Conservation (phyloP, 371 early-diverging fungal genomes). For the Rhizomucor miehei region DNA sequence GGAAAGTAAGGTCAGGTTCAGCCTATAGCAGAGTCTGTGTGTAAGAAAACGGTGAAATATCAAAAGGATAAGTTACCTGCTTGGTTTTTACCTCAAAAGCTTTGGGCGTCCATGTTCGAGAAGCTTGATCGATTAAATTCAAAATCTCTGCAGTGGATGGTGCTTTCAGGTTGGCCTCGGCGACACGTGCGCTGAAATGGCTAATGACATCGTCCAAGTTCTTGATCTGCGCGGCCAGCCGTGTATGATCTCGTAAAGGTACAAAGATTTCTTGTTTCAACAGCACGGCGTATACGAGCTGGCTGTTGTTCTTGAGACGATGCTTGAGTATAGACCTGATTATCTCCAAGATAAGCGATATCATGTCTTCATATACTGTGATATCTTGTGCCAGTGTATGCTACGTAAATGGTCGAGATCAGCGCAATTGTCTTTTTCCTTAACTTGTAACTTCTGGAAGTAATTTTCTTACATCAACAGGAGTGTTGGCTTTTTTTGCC, state of each 20-base stretch:
- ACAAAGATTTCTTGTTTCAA: slow-evolving; percentile 68
- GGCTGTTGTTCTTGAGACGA: slow-evolving; percentile 65
- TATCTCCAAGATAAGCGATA: slow-evolving; percentile 66
- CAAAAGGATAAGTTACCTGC: not conserved
- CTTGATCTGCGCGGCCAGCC: slow-evolving; percentile 58
- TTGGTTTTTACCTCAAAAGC: slow-evolving; percentile 53
- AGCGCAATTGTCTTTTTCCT: no score
- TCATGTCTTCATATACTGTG: slow-evolving; percentile 64
- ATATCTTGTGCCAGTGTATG: slow-evolving; percentile 30
- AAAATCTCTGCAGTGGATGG: slow-evolving; percentile 68
- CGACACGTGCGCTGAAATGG: slow-evolving; percentile 61
- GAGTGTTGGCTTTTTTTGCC: slow-evolving; percentile 26
- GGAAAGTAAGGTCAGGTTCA: slow-evolving; percentile 61
- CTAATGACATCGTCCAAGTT: slow-evolving; percentile 66
- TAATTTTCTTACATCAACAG: slow-evolving; percentile 17
- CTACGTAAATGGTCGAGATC: not conserved
- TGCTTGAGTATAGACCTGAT: slow-evolving; percentile 65
- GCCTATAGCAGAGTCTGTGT: slow-evolving; percentile 11
- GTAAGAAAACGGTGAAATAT: not conserved
- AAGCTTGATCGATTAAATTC: slow-evolving; percentile 60
- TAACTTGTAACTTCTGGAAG: not conserved
- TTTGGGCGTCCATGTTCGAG: slow-evolving; percentile 67
- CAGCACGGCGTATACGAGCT: slow-evolving; percentile 71
- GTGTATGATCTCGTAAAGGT: slow-evolving; percentile 47
- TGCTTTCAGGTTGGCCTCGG: slow-evolving; percentile 63